Percentiles rank a stretch among this genome's conserved stretches.
phyloP scores from a whole-genome alignment of 257 asterid species.

The Phtheirospermum japonicum region DNA sequence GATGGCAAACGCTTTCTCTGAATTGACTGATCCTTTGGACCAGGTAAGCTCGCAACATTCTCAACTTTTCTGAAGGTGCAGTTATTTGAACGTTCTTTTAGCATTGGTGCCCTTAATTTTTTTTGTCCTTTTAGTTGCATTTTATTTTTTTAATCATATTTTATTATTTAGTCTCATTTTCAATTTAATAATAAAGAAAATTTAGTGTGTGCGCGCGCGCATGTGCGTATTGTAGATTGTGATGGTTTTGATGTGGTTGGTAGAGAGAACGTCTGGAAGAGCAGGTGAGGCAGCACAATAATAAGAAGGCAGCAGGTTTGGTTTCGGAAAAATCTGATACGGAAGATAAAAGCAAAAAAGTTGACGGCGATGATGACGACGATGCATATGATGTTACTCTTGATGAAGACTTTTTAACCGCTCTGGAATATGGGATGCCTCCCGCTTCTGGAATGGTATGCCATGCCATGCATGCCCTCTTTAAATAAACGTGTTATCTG shows the following conservation, averaged over 20 bases:
- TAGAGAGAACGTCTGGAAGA: conserved; percentile 88
- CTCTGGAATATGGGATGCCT: conserved; percentile 98
- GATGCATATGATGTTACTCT: conserved; percentile 74
- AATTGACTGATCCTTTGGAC: conserved; percentile 91
- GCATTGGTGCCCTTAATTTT: neutral
- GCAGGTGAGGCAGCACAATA: conserved; percentile 79
- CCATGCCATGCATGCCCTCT: no score
- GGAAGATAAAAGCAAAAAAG: neutral
- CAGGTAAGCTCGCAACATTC: conserved; percentile 44
- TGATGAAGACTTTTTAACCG: conserved; percentile 91
- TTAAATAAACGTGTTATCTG: conserved; percentile 16
- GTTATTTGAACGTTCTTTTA: neutral
- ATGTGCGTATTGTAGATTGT: no score
- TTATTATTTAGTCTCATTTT: neutral
- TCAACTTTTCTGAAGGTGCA: neutral
- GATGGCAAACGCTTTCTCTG: conserved; percentile 95
- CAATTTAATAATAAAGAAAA: neutral
- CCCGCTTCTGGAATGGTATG: conserved; percentile 99
- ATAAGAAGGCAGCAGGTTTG: conserved; percentile 49
- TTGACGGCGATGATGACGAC: conserved; percentile 46
- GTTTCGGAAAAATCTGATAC: conserved; percentile 31
- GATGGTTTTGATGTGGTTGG: conserved; percentile 28
- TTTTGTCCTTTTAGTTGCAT: neutral
- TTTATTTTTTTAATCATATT: neutral
- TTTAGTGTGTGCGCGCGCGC: no score